A percentile compares a stretch with the other conserved stretches of the same genome.
phyloP scores from a whole-genome alignment of 768 basidiomycete genomes.

The Harrya chromipes region DNA sequence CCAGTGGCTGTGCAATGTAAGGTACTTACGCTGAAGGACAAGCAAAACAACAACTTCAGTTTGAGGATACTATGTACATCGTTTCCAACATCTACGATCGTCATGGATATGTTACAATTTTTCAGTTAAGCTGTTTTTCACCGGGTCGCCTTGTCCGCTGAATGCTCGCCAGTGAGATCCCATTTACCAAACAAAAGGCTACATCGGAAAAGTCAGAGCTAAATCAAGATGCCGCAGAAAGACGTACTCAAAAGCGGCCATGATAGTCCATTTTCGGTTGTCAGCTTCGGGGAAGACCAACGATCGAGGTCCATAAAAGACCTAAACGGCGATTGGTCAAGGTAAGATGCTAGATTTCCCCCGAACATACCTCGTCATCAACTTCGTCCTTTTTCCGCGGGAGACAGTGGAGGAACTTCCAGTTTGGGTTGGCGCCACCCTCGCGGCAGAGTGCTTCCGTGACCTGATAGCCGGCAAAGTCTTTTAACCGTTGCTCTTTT shows the following conservation, averaged over 20 bases:
- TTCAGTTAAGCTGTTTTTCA: not conserved
- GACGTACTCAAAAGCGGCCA: constrained; percentile 86
- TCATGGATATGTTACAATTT: not conserved
- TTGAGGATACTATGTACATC: not conserved
- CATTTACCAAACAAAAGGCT: constrained; percentile 47
- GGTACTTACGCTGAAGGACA: too few relatives aligned
- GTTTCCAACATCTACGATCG: not conserved
- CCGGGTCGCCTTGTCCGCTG: constrained; percentile 10
- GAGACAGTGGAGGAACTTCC: constrained; percentile 96
- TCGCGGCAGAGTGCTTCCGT: constrained; percentile 81
- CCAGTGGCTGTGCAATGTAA: too few relatives aligned
- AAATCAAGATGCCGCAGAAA: not conserved
- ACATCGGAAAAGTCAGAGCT: constrained; percentile 5
- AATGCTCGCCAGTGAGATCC: constrained; percentile 29
- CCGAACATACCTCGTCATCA: constrained; percentile 75
- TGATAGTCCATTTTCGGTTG: constrained; percentile 96
- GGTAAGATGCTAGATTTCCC: not conserved
- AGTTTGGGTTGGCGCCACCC: constrained; percentile 80
- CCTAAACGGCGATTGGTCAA: constrained; percentile 38
- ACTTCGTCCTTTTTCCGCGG: constrained; percentile 93
- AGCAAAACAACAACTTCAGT: too few relatives aligned
- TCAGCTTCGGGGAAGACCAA: constrained; percentile 93
- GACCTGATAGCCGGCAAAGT: constrained; percentile 92
- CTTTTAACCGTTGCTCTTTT: constrained; percentile 77
- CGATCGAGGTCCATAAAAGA: constrained; percentile 91